Base-by-base conservation (phyloP, 371 early-diverging fungal genomes). In the Lichtheimia hyalospora region DNA sequence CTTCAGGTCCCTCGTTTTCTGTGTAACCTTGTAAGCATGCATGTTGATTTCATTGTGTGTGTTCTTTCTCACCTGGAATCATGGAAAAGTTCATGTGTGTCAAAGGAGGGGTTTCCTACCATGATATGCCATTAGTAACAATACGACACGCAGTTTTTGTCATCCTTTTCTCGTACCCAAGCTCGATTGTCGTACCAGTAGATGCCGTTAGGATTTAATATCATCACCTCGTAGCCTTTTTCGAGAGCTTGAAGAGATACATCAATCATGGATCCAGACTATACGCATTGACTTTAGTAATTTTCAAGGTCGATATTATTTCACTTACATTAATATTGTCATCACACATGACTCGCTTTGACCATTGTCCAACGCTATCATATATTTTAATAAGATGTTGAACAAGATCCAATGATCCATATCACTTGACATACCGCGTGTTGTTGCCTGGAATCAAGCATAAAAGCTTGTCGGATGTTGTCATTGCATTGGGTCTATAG, bases 171-270 rank as follows among this genome's bases (percentile, higher is more conserved):
- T 20, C 61, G 55, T 71, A 79, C 79, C 52, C 51, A 58, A 16
- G 75, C 62, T 56, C 61, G 57, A 42, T 64, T 62, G 20, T 74
- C 61, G 40, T 66, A 69, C 77, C 77, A 80, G 50, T 64, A 70
- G 39, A 67, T 77, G n/a, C 66, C 75, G 57, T 74, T 77, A 3
- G 81, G 67, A 58, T 80, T 80, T 16, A 77, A 58, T 7, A 80
- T 71, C 15, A 80, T 73, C 23, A 62, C 56, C 64, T 80, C 77
- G 57, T 73, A 80, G 1, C 77, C 81, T 25, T 67, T 60, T 39
- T 71, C 66, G 34, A 63, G 21, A 2, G 71, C 71, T 48, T 63
- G 39, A 4, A 39, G 52, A 18, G 70, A 57, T 3, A 66, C 64
- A 24, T 71, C 52, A 46, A 77, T 62, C 77, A 80, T 73, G 12